Percentiles rank a stretch among this genome's conserved stretches.
Evolutionary conservation across 106 monocot species (phyloP).

Genomic region (Xerophyta viscosa): DNA sequence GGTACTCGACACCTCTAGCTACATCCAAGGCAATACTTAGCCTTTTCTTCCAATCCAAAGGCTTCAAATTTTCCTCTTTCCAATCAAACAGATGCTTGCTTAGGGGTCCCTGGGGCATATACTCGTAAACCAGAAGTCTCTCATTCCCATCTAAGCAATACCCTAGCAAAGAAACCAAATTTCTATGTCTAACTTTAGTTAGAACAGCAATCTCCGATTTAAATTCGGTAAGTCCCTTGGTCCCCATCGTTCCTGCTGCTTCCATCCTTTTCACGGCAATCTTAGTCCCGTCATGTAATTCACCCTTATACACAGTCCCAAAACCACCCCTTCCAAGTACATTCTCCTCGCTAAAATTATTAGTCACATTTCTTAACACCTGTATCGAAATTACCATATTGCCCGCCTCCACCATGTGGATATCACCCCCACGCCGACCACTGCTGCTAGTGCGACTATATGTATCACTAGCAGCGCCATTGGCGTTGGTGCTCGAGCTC

Average conservation of each 20-base stretch:
- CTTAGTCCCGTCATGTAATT: constrained; percentile 41
- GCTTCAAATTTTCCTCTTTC: constrained; percentile 15
- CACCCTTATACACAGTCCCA: constrained; percentile 50
- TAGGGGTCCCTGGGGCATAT: constrained; percentile 51
- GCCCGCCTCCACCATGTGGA: constrained; percentile 28
- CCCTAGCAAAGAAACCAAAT: constrained; percentile 46
- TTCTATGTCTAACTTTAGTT: constrained; percentile 35
- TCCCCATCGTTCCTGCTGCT: constrained; percentile 23
- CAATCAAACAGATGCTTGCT: constrained; percentile 34
- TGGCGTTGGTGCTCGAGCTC: constrained; percentile 14
- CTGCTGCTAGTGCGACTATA: constrained; percentile 32
- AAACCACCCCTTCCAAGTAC: constrained; percentile 48
- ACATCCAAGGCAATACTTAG: constrained; percentile 50
- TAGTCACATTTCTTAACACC: constrained; percentile 35
- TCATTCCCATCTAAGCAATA: constrained; percentile 49
- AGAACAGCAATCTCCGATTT: constrained; percentile 44
- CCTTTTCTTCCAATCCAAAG: constrained; percentile 50
- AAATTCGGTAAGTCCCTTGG: constrained; percentile 44
- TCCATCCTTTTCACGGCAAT: constrained; percentile 59
- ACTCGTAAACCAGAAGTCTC: constrained; percentile 56
- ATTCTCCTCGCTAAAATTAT: constrained; percentile 42
- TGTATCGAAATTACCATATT: constrained; percentile 50
- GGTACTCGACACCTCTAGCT: constrained; percentile 45
- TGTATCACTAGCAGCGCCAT: constrained; percentile 15
- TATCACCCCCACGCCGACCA: constrained; percentile 14